Conservation (phyloP, 306 rosid genomes). For the Pueraria montana region DNA sequence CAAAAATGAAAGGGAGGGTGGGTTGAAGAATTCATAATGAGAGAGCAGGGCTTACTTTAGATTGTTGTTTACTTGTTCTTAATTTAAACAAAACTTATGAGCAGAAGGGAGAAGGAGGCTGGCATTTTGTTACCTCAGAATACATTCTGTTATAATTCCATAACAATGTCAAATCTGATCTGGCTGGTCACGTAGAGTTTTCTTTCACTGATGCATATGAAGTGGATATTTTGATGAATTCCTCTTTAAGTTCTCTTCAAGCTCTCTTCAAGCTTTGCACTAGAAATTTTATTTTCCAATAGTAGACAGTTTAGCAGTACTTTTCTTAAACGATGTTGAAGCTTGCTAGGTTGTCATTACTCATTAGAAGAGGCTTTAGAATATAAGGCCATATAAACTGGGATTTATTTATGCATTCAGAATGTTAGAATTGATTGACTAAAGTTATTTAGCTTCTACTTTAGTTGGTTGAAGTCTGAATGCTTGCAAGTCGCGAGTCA, state of each 20-base stretch:
- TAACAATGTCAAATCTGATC: background rate
- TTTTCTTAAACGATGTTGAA: conserved; percentile 9
- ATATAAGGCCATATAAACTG: background rate
- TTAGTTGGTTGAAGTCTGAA: conserved; percentile 29
- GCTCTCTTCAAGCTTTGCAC: conserved; percentile 22
- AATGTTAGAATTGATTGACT: background rate
- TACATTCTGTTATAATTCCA: conserved; percentile 34
- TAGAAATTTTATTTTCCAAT: background rate
- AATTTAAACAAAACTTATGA: conserved; percentile 12
- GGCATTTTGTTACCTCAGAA: conserved; percentile 25
- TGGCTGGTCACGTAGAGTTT: background rate
- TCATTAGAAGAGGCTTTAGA: conserved; percentile 31
- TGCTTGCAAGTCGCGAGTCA: background rate
- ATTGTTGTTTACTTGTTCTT: conserved; percentile 12
- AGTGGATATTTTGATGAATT: background rate
- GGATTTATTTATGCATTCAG: conserved; percentile 12
- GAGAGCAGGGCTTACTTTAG: conserved; percentile 26
- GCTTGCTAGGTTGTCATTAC: conserved; percentile 25
- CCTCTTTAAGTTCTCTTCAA: background rate
- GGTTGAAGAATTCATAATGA: conserved; percentile 16
- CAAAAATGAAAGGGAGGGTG: conserved; percentile 18
- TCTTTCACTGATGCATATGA: background rate
- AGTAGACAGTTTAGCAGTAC: background rate
- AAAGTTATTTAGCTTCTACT: conserved; percentile 34
- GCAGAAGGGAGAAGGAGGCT: conserved; percentile 30